Evolutionary conservation across 2,329 filamentous ascomycete species (phyloP).

Genomic region (Monascus ruber): DNA sequence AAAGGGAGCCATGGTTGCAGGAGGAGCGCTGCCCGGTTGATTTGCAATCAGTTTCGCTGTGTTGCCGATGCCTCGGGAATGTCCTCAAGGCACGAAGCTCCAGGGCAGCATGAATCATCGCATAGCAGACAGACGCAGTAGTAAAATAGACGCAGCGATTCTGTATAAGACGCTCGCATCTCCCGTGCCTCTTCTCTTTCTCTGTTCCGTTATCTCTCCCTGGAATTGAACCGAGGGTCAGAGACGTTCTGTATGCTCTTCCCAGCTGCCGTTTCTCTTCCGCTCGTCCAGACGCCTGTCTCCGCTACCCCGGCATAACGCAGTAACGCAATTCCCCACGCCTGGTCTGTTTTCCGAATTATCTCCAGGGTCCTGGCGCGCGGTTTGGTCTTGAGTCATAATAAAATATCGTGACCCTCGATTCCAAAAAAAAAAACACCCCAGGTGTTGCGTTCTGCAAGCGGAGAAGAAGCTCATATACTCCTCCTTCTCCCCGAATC

Average conservation of each 20-base stretch:
- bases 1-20: background rate
- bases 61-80: background rate
- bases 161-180: background rate
- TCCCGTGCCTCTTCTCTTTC: background rate
- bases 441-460: background rate
- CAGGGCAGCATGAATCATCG: too few species aligned
- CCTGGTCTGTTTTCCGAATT: background rate
- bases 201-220: constrained; percentile 2
- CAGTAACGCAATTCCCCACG: constrained; percentile 8
- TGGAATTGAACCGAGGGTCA: background rate
- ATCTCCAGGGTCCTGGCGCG: background rate
- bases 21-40: background rate
- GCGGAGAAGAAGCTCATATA: too few species aligned
- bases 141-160: background rate
- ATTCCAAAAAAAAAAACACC: background rate
- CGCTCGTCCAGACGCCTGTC: constrained; percentile 24
- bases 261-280: constrained; percentile 11
- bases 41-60: background rate
- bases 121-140: background rate
- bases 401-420: background rate
- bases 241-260: constrained; percentile 1
- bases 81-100: background rate
- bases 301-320: constrained; percentile 26
- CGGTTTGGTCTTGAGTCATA: background rate
- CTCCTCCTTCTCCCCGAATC: background rate